Conservation (phyloP, 345 rosid genomes). For the Ceriops zippeliana region DNA sequence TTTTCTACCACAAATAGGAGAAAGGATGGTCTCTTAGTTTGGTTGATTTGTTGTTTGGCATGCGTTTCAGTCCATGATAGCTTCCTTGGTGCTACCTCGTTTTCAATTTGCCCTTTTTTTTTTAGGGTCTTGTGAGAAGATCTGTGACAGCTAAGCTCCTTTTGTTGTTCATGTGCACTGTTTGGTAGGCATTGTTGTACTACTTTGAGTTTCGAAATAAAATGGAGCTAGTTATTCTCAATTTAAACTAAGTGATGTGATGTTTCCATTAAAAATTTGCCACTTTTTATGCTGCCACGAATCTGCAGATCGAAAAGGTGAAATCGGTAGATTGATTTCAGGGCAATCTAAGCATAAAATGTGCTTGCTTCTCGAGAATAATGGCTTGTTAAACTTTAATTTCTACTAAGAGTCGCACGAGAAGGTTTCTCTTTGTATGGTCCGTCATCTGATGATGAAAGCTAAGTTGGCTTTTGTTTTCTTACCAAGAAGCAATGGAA, state of each 20-base stretch:
- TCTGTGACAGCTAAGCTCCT: neutral
- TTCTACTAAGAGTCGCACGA: neutral
- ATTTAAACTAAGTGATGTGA: neutral
- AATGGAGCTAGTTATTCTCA: neutral
- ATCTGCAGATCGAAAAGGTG: too few species aligned
- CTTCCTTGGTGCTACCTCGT: neutral
- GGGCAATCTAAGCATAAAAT: neutral
- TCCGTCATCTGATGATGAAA: constrained; percentile 26
- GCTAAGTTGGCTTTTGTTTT: constrained; percentile 29
- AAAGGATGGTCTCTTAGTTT: neutral
- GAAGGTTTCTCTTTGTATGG: constrained; percentile 22
- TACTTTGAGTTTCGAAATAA: neutral
- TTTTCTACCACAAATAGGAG: neutral
- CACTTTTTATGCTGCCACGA: neutral
- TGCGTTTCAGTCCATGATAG: neutral
- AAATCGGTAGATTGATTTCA: too few species aligned
- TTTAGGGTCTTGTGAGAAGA: neutral
- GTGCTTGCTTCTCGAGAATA: neutral
- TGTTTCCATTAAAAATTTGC: neutral
- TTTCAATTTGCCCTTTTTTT: neutral
- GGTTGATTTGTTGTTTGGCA: neutral
- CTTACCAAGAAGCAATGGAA: constrained; percentile 33
- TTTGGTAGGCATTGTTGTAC: neutral
- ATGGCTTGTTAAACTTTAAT: too few species aligned
- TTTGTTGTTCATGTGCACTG: neutral